A percentile compares a stretch with the other conserved stretches of the same genome.
Evolutionary conservation across 2,329 filamentous ascomycete genomes (phyloP).

Genomic region (Didymella keratinophila): DNA sequence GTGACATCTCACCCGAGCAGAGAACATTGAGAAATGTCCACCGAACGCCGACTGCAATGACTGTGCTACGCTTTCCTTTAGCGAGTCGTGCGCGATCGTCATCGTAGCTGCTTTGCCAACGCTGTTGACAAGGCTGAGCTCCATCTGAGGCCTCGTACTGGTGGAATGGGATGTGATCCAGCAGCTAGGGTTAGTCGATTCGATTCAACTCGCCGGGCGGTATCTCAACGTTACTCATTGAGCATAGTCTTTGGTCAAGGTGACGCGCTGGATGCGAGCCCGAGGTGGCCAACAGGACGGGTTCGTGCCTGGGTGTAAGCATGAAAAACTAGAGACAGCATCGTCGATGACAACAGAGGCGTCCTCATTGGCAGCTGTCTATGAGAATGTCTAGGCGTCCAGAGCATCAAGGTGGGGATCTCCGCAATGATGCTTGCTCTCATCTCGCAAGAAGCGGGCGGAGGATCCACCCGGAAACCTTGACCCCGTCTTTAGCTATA

Average conservation of each 20-base stretch:
- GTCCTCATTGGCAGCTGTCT: slow-evolving; percentile 7
- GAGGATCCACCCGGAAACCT: not conserved
- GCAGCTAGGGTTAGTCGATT: not conserved
- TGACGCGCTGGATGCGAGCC: not conserved
- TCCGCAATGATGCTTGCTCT: slow-evolving; percentile 3
- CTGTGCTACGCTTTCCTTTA: not conserved
- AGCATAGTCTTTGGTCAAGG: not conserved
- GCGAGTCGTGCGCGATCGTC: not conserved
- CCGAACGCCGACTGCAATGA: not conserved
- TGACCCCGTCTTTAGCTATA: not conserved
- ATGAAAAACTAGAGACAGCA: not conserved
- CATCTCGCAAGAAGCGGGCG: not conserved
- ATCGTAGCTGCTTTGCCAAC: not conserved
- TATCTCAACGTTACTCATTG: not conserved
- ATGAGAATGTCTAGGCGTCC: not conserved
- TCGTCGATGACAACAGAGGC: slow-evolving; percentile 17
- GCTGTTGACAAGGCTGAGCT: not conserved
- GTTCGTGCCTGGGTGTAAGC: not conserved
- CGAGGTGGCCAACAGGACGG: not conserved
- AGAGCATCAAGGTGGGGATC: not conserved
- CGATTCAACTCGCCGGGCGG: not conserved
- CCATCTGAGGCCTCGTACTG: not conserved
- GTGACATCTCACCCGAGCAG: not conserved
- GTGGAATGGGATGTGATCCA: not conserved
- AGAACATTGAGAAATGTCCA: not conserved